phyloP scores from a whole-genome alignment of 129 eudicot genomes.

The Saposhnikovia divaricata region DNA sequence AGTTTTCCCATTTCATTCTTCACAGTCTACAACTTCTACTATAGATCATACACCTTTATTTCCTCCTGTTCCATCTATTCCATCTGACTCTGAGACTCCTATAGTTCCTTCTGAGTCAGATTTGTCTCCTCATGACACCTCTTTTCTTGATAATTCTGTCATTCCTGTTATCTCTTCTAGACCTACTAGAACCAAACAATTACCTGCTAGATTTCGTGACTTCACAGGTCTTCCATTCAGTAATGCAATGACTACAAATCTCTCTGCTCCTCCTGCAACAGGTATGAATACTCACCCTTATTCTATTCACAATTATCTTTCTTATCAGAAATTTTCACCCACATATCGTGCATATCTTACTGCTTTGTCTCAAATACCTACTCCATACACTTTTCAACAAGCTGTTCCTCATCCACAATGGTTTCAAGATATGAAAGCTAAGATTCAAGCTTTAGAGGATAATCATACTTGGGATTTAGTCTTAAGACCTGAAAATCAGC shows the following conservation, averaged over 20 bases:
- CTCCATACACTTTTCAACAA: background rate
- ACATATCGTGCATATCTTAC: background rate
- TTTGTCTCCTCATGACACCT: no score
- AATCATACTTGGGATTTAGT: no score
- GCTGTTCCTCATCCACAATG: no score
- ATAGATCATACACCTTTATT: background rate
- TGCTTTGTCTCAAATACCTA: accelerated
- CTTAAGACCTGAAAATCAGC: no score
- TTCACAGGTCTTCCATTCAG: background rate
- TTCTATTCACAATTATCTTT: background rate
- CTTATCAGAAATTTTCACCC: accelerated
- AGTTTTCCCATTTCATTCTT: background rate
- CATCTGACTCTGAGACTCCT: no score
- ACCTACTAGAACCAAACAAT: background rate
- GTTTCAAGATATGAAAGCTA: no score
- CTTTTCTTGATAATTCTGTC: no score
- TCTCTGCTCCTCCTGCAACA: background rate
- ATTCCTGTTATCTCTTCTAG: background rate
- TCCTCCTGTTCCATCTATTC: no score
- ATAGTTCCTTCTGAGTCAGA: no score
- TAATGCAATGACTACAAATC: background rate
- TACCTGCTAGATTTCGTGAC: background rate
- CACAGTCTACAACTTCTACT: accelerated
- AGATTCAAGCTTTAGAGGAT: no score
- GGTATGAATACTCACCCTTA: background rate